Base-by-base conservation (phyloP, 441 rosid genomes). In the Lepidium campestre region DNA sequence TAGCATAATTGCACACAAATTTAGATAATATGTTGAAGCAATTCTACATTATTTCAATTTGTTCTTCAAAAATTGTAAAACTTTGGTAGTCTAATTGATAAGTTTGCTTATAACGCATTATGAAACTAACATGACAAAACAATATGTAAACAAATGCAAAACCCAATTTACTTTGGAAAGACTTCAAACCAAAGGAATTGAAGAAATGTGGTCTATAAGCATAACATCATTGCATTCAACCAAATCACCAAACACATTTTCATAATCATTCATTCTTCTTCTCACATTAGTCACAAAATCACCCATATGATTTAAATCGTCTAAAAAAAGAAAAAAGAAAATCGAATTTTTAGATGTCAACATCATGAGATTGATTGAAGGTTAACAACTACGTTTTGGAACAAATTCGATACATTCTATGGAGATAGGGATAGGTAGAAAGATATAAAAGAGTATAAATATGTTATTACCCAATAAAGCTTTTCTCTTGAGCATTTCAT, bases 331-430 rank as follows among this genome's bases (percentile, higher is more conserved):
- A 25, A 6, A 17, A 2, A 4, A 17, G 31, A n/a, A n/a, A 29
- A 2, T 14, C 9, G 14, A 32, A 20, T 5, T 0, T 19, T 22
- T 13, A 32, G 2, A 35, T 66, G 76, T 59, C 61, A 42, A 60
- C 60, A 70, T 72, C 76, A 72, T 50, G 45, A 50, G 9, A 14
- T 19, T 12, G 9, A 29, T n/a, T 12, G 46, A 48, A 64, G 70
- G 54, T 48, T 65, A 72, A 72, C 72, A 72, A 65, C 76, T 72
- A 65, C 76, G 67, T 72, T 72, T 56, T 65, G 54, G 62, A 58
- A 57, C 65, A 47, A 1, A 62, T 15, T 45, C 44, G 14, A 32
- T 69, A 60, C 34, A 34, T 68, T 59, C 36, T 40, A 68, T 39
- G n/a, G 14, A 61, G 56, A 35, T 9, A 62, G 3, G 22, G 36